Evolutionary conservation across 1,139 yeast species (phyloP).

Genomic region (Debaryomycetaceae sp.): DNA sequence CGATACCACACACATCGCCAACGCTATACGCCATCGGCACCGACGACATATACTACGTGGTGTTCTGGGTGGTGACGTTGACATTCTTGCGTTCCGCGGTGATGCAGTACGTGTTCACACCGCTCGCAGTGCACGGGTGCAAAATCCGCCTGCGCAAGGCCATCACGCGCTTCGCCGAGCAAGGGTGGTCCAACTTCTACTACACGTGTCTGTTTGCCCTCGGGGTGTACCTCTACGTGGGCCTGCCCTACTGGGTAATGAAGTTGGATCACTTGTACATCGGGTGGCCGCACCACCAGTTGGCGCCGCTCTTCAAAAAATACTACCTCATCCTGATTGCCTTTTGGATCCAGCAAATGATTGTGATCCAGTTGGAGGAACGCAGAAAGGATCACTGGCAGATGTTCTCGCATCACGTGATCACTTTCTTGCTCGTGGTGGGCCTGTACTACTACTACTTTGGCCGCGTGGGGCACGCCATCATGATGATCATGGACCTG

Average conservation of each 20-base stretch:
- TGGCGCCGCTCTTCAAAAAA: constrained; percentile 50
- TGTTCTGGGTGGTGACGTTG: constrained; percentile 52
- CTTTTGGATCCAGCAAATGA: constrained; percentile 77
- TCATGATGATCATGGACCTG: constrained; percentile 75
- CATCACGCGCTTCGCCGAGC: constrained; percentile 73
- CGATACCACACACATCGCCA: constrained; percentile 11
- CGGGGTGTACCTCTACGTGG: constrained; percentile 56
- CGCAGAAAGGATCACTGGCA: constrained; percentile 78
- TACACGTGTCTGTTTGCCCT: constrained; percentile 50
- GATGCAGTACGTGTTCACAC: constrained; percentile 56
- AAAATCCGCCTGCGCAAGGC: constrained; percentile 50
- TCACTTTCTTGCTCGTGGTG: constrained; percentile 61
- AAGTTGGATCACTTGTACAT: constrained; percentile 57
- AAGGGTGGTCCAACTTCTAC: constrained; percentile 74
- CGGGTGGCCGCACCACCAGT: constrained; percentile 72
- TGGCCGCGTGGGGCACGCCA: constrained; percentile 74
- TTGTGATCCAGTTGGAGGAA: constrained; percentile 72
- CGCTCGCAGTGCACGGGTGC: constrained; percentile 46
- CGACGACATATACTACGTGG: constrained; percentile 54
- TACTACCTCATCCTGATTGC: constrained; percentile 73
- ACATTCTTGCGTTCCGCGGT: constrained; percentile 57
- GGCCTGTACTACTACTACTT: constrained; percentile 76
- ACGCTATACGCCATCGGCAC: constrained; percentile 48
- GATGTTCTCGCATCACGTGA: constrained; percentile 86
- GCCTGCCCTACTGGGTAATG: constrained; percentile 53